Conservation (phyloP, 1,139 yeast genomes). For the Blastobotrys arbuscula region DNA sequence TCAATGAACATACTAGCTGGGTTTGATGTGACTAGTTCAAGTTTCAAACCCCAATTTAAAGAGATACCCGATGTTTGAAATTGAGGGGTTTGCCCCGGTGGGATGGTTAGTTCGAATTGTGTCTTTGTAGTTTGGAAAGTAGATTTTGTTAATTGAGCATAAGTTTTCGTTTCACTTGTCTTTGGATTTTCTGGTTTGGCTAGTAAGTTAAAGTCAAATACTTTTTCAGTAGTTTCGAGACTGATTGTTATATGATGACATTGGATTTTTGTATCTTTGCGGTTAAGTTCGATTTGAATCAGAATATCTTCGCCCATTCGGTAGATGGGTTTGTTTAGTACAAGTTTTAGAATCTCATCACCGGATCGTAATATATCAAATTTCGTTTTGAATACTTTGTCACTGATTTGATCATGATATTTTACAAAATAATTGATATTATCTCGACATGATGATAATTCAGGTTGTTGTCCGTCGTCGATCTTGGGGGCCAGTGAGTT, state of each 20-base stretch:
- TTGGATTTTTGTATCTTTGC: constrained; percentile 18
- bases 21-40: constrained; percentile 31
- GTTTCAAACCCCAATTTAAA: constrained; percentile 32
- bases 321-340: constrained; percentile 34
- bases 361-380: constrained; percentile 34
- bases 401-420: constrained; percentile 19
- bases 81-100: constrained; percentile 35
- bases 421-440: constrained; percentile 28
- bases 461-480: not conserved
- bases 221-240: constrained; percentile 35
- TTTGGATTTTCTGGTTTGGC: constrained; percentile 27
- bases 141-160: constrained; percentile 21
- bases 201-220: constrained; percentile 27
- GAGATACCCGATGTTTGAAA: constrained; percentile 32
- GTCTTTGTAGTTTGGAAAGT: constrained; percentile 22
- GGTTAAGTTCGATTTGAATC: constrained; percentile 28
- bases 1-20: constrained; percentile 2
- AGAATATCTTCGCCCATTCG: constrained; percentile 36
- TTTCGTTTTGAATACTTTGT: constrained; percentile 21
- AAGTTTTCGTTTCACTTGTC: constrained; percentile 17
- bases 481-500: not conserved
- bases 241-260: constrained; percentile 36
- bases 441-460: constrained; percentile 14
- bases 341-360: constrained; percentile 31
- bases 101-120: constrained; percentile 31